Evolutionary conservation across 2,329 filamentous ascomycete species (phyloP).

Genomic region (Colletotrichum chrysophilum): DNA sequence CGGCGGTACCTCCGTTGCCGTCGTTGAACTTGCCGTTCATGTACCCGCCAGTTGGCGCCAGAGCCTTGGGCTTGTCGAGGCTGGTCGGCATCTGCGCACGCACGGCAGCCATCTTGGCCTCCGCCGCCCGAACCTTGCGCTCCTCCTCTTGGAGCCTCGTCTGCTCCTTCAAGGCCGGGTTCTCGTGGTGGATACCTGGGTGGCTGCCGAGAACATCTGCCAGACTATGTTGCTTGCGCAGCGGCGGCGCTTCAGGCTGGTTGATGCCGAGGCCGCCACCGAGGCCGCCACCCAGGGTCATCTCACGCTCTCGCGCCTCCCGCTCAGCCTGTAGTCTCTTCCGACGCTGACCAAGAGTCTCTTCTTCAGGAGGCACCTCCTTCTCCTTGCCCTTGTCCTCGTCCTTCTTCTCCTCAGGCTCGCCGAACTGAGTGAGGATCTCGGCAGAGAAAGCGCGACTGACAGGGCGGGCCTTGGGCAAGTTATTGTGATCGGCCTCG

Average conservation of each 20-base stretch:
- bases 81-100: constrained; percentile 54
- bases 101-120: constrained; percentile 53
- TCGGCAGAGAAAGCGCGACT: constrained; percentile 72
- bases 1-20: constrained; percentile 41
- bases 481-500: constrained; percentile 45
- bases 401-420: constrained; percentile 42
- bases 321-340: constrained; percentile 73
- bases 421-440: constrained; percentile 68
- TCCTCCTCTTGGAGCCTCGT: constrained; percentile 44
- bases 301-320: constrained; percentile 66
- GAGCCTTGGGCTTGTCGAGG: constrained; percentile 33
- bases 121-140: constrained; percentile 45
- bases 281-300: constrained; percentile 39
- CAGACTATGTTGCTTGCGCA: constrained; percentile 51
- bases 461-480: constrained; percentile 63
- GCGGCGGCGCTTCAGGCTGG: constrained; percentile 31
- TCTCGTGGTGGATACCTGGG: constrained; percentile 39
- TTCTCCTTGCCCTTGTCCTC: constrained; percentile 35
- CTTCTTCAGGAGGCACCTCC: constrained; percentile 53
- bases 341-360: constrained; percentile 80
- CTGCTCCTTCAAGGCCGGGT: constrained; percentile 45
- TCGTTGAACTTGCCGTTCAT: constrained; percentile 61
- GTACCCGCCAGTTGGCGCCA: constrained; percentile 48
- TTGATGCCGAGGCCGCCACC: constrained; percentile 13
- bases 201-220: constrained; percentile 61